Evolutionary conservation across 1,284 basidiomycete genomes (phyloP).

Genomic region (Gastroboletus turbinatus): DNA sequence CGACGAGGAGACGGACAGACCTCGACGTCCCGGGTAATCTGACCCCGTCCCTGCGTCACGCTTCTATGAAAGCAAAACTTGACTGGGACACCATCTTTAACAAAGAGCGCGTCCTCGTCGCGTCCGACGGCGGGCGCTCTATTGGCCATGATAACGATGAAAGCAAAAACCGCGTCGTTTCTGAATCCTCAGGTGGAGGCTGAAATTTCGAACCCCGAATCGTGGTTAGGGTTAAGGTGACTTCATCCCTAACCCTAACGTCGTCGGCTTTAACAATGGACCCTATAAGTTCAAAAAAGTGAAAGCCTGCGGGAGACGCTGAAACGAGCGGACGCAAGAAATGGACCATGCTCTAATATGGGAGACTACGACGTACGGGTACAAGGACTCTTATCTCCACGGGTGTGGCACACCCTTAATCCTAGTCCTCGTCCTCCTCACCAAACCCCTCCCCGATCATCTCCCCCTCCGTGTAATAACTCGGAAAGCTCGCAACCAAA

Average conservation of each 20-base stretch:
- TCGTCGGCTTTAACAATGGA: not conserved
- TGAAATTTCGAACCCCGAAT: constrained; percentile 30
- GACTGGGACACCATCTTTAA: constrained; percentile 23
- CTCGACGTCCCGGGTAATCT: constrained; percentile 23
- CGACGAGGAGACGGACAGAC: constrained; percentile 9
- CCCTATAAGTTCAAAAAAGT: too few species aligned
- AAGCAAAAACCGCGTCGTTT: not conserved
- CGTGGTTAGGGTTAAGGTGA: constrained; percentile 31
- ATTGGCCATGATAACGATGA: constrained; percentile 9
- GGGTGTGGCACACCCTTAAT: too few species aligned
- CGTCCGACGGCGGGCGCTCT: not conserved
- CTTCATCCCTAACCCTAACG: constrained; percentile 13
- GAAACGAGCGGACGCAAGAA: too few species aligned
- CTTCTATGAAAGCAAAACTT: constrained; percentile 32
- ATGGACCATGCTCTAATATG: too few species aligned
- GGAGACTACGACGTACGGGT: too few species aligned
- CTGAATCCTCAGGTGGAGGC: not conserved
- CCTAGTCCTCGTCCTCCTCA: constrained; percentile 4
- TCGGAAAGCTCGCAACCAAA: constrained; percentile 27
- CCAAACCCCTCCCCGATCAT: not conserved
- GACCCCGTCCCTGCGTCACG: constrained; percentile 21
- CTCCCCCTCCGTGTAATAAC: constrained; percentile 28
- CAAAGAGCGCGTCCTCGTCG: constrained; percentile 20
- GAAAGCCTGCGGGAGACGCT: too few species aligned
- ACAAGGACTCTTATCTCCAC: too few species aligned